Evolutionary conservation across 2,329 filamentous ascomycete species (phyloP), one percentile per base, ranked within the genome.

Genomic region (Ceratocystis cubensis): DNA sequence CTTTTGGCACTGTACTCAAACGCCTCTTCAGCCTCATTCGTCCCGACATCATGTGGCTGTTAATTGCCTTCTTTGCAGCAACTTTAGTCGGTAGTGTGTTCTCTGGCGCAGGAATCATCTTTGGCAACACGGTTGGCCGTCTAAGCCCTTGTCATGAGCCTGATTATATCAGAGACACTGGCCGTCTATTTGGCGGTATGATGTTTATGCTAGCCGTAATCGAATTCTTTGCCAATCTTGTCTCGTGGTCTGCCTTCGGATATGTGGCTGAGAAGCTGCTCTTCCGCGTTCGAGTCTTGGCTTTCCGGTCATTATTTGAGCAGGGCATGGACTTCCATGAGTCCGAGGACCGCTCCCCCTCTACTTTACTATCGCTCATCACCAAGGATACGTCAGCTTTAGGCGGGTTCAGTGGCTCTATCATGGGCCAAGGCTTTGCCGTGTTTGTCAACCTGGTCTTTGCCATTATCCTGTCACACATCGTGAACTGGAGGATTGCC

Each of bases 401-500:
- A 22, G 84, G 84, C 53, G 86, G 84, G 0, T 80, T 91, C 69
- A 88, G 84, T 65, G 88, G 88, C 8, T 87, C 85, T 4, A 86
- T 88, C 48, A 79, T 90, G 65, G 87, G 88, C 5, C 88, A 85
- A 0, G 75, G 88, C 22, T 83, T 89, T 67, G 85, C 86, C 0
- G 86, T 88, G 25, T 70, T 81, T 2, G 80, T 90, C 69, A 89
- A 88, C 73, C 83, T 90, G 33, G 69, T 89, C 17, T 83, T 82
- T 0, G 86, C 85, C 1, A 84, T 90, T 65, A 82, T 88, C 37
- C 72, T 91, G 8, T 84, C 87, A 0, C 86, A 88, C 69, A 83
- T 89, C 57, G 78, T 91, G 61, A 86, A 86, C 2, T 91, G 88
- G 88, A 87, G 84, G 71, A 89, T 91, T 69, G 87, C 87, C 0